These are phyloP conservation scores for Saccharomyces hybrid DNA, from an alignment of 1,139 yeast genomes.

Conservation along the genomic window DNA sequence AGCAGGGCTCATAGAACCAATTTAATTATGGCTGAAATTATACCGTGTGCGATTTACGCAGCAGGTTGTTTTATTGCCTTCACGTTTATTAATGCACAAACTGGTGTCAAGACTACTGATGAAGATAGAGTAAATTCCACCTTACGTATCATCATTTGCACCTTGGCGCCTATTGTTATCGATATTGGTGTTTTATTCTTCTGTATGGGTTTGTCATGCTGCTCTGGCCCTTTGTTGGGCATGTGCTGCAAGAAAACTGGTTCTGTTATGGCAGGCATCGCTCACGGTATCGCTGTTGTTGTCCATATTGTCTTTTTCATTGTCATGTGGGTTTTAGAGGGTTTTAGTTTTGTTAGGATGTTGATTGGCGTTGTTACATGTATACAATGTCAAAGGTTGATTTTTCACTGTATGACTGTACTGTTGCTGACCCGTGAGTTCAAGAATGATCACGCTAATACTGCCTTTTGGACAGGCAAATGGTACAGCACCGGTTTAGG, in stretches of 20 bases:
- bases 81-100: conserved; percentile 92
- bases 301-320: conserved; percentile 79
- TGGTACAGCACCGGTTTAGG: conserved; percentile 97
- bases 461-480: conserved; percentile 99
- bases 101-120: conserved; percentile 59
- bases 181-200: conserved; percentile 77
- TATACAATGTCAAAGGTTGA: conserved; percentile 78
- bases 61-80: conserved; percentile 88
- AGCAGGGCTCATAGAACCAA: conserved; percentile 90
- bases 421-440: conserved; percentile 87
- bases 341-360: conserved; percentile 82
- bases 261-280: conserved; percentile 92
- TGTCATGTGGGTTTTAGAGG: conserved; percentile 95
- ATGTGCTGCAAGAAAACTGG: conserved; percentile 97
- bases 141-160: conserved; percentile 77
- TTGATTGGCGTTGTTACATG: conserved; percentile 78
- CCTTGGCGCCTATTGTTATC: conserved; percentile 85
- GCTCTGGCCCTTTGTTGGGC: conserved; percentile 93
- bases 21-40: conserved; percentile 73
- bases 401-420: conserved; percentile 81
- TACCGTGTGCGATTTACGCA: conserved; percentile 78
- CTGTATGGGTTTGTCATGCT: conserved; percentile 77
- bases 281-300: conserved; percentile 89
- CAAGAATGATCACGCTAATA: conserved; percentile 92
- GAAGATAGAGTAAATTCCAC: conserved; percentile 63